These are phyloP conservation scores for Leptographium procerum DNA, from an alignment of 2,329 filamentous ascomycete species.

Conservation along the genomic window DNA sequence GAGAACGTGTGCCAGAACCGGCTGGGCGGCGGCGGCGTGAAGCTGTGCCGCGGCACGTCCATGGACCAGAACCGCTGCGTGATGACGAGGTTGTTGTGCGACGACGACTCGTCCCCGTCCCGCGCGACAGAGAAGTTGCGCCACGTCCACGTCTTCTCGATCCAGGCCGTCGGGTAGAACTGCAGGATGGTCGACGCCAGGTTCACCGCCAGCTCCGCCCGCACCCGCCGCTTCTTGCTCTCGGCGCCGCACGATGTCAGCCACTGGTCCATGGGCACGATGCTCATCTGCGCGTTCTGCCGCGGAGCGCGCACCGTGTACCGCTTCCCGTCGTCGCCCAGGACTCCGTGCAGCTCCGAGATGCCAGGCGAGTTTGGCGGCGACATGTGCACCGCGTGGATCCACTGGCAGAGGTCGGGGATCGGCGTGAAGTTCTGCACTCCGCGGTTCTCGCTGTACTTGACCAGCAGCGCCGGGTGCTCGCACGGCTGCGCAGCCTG, in stretches of 20 bases:
- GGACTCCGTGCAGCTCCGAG: conserved; percentile 7
- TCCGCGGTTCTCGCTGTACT: conserved; percentile 10
- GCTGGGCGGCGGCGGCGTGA: conserved; percentile 2
- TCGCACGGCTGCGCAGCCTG: conserved; percentile 4
- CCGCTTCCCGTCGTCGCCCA: conserved; percentile 6
- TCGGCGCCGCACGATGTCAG: conserved; percentile 5
- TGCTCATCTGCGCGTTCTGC: conserved; percentile 2
- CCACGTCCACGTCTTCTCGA: conserved; percentile 13
- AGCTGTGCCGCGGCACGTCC: conserved; percentile 3
- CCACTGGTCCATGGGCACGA: conserved; percentile 12
- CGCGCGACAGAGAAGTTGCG: conserved; percentile 10
- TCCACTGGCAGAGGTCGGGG: conserved; percentile 12
- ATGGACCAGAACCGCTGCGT: conserved; percentile 11
- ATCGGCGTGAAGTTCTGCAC: conserved; percentile 10
- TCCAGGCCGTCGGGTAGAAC: conserved; percentile 12
- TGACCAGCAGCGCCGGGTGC: conserved; percentile 8
- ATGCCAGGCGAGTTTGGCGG: conserved; percentile 7
- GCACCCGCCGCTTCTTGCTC: conserved; percentile 8
- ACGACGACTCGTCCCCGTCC: conserved; percentile 3
- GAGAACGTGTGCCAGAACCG: conserved; percentile 10
- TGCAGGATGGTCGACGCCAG: conserved; percentile 10
- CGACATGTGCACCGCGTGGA: conserved; percentile 5
- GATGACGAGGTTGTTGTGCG: conserved; percentile 10
- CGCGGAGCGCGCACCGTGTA: conserved; percentile 8
- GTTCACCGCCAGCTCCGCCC: conserved; percentile 10